Percentiles rank a stretch among this genome's conserved stretches.
Evolutionary conservation across 1,284 basidiomycete genomes (phyloP).

Genomic region (Boletellus sp.): DNA sequence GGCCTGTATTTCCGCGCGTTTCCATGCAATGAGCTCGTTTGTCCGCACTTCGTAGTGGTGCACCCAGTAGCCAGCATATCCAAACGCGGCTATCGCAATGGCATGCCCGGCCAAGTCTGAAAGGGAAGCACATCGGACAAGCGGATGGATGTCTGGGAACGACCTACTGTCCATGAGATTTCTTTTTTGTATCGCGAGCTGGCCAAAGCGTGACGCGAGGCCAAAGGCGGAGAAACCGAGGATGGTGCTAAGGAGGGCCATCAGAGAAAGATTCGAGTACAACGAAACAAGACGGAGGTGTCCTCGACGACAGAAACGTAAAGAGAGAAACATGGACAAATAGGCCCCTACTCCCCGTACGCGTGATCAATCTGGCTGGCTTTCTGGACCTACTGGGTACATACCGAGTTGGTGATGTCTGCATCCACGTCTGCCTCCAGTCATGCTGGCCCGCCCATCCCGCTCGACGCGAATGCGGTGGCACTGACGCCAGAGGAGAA

Average conservation of each 20-base stretch:
- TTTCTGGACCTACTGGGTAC: not conserved
- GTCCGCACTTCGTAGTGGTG: constrained; percentile 62
- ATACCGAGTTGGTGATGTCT: constrained; percentile 16
- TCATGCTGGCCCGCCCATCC: not conserved
- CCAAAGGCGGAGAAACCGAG: constrained; percentile 79
- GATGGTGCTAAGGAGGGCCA: constrained; percentile 71
- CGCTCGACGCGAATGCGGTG: constrained; percentile 24
- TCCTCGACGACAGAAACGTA: constrained; percentile 15
- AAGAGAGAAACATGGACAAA: constrained; percentile 24
- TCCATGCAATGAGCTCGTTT: constrained; percentile 55
- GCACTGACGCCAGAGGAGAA: constrained; percentile 23
- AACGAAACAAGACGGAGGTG: constrained; percentile 7
- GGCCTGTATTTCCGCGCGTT: constrained; percentile 53
- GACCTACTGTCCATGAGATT: constrained; percentile 66
- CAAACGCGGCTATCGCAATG: constrained; percentile 65
- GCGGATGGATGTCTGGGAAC: not conserved
- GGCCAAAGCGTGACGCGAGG: constrained; percentile 73
- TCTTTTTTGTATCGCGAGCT: constrained; percentile 75
- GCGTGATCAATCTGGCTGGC: too few species aligned
- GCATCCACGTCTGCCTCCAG: constrained; percentile 1
- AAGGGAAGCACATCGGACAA: not conserved
- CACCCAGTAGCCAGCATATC: constrained; percentile 66
- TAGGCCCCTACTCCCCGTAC: constrained; percentile 11
- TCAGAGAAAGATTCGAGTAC: constrained; percentile 27
- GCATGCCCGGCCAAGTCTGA: constrained; percentile 63